Evolutionary conservation across 2,329 filamentous ascomycete species (phyloP).

Genomic region (Fusarium cyanostomum): DNA sequence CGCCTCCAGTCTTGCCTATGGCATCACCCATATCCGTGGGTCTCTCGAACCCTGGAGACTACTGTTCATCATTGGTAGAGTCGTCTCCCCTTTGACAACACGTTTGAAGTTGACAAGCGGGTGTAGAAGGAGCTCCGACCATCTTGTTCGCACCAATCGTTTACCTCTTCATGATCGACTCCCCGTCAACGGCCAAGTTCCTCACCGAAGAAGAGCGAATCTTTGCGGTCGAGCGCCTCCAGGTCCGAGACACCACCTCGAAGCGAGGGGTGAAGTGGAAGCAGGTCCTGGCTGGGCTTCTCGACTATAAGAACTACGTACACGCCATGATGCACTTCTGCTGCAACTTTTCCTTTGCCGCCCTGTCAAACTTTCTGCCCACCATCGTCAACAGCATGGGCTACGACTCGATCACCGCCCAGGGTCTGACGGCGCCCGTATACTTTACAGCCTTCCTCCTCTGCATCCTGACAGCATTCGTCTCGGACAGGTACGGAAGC

Average conservation of each 20-base stretch:
- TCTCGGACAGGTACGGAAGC: constrained; percentile 17
- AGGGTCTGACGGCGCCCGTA: constrained; percentile 17
- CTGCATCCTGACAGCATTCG: constrained; percentile 17
- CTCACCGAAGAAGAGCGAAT: constrained; percentile 12
- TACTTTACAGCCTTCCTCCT: constrained; percentile 17
- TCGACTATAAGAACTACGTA: constrained; percentile 30
- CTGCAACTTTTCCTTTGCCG: constrained; percentile 34
- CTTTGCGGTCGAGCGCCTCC: not conserved
- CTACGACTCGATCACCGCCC: constrained; percentile 8
- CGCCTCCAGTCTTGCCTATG: constrained; percentile 26
- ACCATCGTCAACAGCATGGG: constrained; percentile 23
- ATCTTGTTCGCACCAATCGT: constrained; percentile 11
- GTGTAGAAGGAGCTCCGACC: constrained; percentile 17
- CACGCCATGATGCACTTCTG: constrained; percentile 34
- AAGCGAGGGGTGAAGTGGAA: constrained; percentile 22
- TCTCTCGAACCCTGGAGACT: constrained; percentile 26
- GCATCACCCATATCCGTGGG: constrained; percentile 14
- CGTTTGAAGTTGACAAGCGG: fast-evolving
- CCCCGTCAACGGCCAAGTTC: constrained; percentile 18
- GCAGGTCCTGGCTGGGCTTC: constrained; percentile 9
- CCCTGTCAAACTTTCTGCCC: constrained; percentile 29
- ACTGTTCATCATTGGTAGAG: not conserved
- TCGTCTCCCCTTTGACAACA: fast-evolving
- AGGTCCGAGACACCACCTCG: not conserved
- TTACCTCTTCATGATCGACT: constrained; percentile 33